A percentile compares a stretch with the other conserved stretches of the same genome.
phyloP scores from a whole-genome alignment of 805 yeast genomes.

The Starmerella asiatica region DNA sequence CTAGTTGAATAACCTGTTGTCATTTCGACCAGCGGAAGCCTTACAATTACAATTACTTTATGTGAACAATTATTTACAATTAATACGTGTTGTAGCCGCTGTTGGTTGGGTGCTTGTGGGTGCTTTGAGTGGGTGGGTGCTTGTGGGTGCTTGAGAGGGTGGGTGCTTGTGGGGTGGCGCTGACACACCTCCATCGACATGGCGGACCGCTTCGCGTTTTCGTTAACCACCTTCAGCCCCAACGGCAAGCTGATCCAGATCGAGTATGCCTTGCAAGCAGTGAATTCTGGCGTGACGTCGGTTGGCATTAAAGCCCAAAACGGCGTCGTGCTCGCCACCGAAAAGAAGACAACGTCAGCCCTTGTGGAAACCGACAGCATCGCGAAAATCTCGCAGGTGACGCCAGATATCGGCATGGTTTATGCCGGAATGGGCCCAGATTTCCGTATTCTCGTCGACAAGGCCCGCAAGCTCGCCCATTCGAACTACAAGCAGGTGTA shows the following conservation, averaged over 20 bases:
- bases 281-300: slow-evolving; percentile 94
- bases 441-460: slow-evolving; percentile 84
- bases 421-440: slow-evolving; percentile 99
- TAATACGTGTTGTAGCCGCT: too few relatives aligned
- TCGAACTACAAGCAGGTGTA: slow-evolving; percentile 83
- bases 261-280: slow-evolving; percentile 94
- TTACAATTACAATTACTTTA: too few relatives aligned
- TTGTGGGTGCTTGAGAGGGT: too few relatives aligned
- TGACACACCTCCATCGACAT: too few relatives aligned
- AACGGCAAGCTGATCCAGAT: slow-evolving; percentile 95
- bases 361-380: slow-evolving; percentile 62
- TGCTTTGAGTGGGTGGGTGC: too few relatives aligned
- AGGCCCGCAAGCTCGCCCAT: slow-evolving; percentile 86
- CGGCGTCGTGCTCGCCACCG: slow-evolving; percentile 95
- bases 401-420: slow-evolving; percentile 94
- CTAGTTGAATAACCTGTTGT: too few relatives aligned
- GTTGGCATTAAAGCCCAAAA: slow-evolving; percentile 88
- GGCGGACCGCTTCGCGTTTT: slow-evolving; percentile 98
- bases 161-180: too few relatives aligned
- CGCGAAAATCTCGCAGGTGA: slow-evolving; percentile 65
- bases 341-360: slow-evolving; percentile 72
- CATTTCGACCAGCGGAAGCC: too few relatives aligned
- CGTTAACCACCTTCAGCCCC: slow-evolving; percentile 95
- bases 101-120: too few relatives aligned
- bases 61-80: too few relatives aligned